phyloP scores from a whole-genome alignment of 1,139 yeast genomes.

The Suhomyces taliae region DNA sequence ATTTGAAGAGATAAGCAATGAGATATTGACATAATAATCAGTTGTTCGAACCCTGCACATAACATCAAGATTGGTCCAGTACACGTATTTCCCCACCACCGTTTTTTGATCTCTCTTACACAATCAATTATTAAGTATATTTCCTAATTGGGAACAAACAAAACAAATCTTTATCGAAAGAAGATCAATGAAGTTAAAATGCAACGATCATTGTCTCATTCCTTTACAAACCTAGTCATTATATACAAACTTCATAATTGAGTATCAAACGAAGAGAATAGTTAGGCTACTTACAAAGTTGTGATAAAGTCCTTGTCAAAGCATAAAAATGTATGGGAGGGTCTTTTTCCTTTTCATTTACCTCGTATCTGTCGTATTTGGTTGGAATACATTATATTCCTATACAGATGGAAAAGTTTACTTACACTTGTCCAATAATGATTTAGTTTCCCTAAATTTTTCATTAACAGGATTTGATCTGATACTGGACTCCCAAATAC shows the following conservation, averaged over 20 bases:
- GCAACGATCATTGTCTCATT: neutral
- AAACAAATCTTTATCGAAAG: slow-evolving; percentile 6
- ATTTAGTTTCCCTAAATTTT: slow-evolving; percentile 36
- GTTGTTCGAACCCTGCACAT: no score
- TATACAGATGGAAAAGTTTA: slow-evolving; percentile 36
- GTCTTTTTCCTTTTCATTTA: neutral
- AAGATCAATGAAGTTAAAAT: neutral
- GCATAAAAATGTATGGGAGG: neutral
- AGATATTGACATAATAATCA: no score
- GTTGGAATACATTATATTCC: slow-evolving; percentile 41
- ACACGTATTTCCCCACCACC: no score
- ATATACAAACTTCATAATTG: neutral
- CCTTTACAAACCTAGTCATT: neutral
- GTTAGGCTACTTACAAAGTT: neutral
- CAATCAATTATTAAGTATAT: neutral
- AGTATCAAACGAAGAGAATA: neutral
- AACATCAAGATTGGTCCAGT: no score
- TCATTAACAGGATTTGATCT: slow-evolving; percentile 32
- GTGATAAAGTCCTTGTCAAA: neutral
- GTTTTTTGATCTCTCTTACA: no score
- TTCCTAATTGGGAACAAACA: slow-evolving; percentile 12
- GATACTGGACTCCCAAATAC: slow-evolving; percentile 7
- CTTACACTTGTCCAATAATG: slow-evolving; percentile 38
- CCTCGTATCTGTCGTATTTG: slow-evolving; percentile 1
- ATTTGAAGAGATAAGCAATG: no score